Conservation (phyloP, 176 grass and related monocot species). For the sorghum (Sorghum bicolor) region Sorghum_bicolor_NCBIv3 NC_012871.2:60678501-60679000, state of each 20-base stretch:
- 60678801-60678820: too few relatives aligned
- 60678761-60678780: not conserved
- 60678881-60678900: too few relatives aligned
- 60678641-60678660: not conserved
- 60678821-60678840: not conserved
- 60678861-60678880: not conserved
- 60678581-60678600: not conserved
- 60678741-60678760: too few relatives aligned
- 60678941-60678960: not conserved
- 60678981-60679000: not conserved
- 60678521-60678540: not conserved
- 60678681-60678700: not conserved
- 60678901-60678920: too few relatives aligned
- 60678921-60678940: too few relatives aligned
- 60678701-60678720: conserved; percentile 1
- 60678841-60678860: not conserved
- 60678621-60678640: not conserved
- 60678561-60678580: not conserved
- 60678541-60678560: not conserved
- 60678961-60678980: not conserved
- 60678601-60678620: not conserved
- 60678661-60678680: not conserved
- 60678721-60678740: not conserved
- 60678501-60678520: not conserved
- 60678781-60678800: not conserved